Conservation (phyloP, 805 yeast genomes). For the Hanseniaspora nectarophila region DNA sequence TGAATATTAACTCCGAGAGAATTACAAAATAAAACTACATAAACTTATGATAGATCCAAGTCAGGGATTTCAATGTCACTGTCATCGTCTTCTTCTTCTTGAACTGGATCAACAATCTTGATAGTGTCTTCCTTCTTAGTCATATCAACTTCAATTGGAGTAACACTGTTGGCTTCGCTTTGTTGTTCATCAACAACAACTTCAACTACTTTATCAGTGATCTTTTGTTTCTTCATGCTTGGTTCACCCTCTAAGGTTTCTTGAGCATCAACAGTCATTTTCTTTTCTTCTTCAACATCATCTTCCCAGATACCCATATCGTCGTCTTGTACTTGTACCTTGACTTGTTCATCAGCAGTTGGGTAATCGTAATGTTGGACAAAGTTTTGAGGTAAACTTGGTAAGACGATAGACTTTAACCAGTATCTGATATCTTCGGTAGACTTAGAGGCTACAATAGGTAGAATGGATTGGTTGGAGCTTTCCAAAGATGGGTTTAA, state of each 20-base stretch:
- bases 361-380: constrained; percentile 19
- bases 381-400: constrained; percentile 52
- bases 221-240: not conserved
- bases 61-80: constrained; percentile 28
- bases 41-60: constrained; percentile 15
- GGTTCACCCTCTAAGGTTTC: constrained; percentile 13
- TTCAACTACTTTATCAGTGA: constrained; percentile 6
- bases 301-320: constrained; percentile 15
- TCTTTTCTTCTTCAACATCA: constrained; percentile 3
- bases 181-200: constrained; percentile 12
- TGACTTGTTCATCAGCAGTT: not conserved
- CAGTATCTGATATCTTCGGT: constrained; percentile 7
- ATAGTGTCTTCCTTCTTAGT: constrained; percentile 1
- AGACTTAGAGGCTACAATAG: constrained; percentile 46
- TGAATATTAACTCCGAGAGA: not conserved
- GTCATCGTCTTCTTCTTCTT: constrained; percentile 20
- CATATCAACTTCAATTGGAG: constrained; percentile 4
- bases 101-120: not conserved
- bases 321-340: not conserved
- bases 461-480: constrained; percentile 41
- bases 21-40: not conserved
- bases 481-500: constrained; percentile 56
- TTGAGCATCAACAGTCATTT: not conserved
- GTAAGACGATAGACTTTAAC: constrained; percentile 35
- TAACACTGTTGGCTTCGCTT: constrained; percentile 3